Conservation (phyloP, 768 basidiomycete genomes). For the Trichaptum fuscoviolaceum region DNA sequence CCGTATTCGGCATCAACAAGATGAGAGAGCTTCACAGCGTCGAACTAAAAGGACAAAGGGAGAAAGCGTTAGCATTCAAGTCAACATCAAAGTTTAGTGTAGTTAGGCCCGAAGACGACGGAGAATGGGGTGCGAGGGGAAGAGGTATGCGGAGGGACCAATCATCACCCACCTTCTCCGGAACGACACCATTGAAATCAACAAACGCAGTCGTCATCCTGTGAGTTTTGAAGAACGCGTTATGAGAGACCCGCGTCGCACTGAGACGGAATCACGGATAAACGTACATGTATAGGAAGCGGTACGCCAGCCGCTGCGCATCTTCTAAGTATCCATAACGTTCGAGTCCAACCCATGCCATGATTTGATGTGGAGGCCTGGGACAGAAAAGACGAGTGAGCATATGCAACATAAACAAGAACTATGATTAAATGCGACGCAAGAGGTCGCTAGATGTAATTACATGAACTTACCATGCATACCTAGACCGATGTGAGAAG, state of each 20-base stretch:
- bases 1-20: slow-evolving; percentile 97
- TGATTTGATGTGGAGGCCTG: slow-evolving; percentile 97
- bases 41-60: slow-evolving; percentile 51
- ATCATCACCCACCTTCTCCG: slow-evolving; percentile 71
- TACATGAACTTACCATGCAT: slow-evolving; percentile 51
- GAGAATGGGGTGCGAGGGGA: neutral
- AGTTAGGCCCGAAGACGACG: neutral
- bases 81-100: neutral
- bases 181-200: slow-evolving; percentile 96
- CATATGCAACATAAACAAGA: neutral
- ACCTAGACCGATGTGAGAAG: slow-evolving; percentile 32
- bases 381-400: neutral
- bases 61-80: neutral
- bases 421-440: slow-evolving; percentile 6
- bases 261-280: slow-evolving; percentile 9
- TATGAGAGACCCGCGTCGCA: slow-evolving; percentile 3
- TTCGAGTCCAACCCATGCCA: slow-evolving; percentile 96
- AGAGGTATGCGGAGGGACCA: neutral
- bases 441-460: slow-evolving; percentile 2
- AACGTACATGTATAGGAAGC: slow-evolving; percentile 93
- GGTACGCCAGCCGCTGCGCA: slow-evolving; percentile 87
- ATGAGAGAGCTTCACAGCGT: slow-evolving; percentile 93
- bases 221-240: slow-evolving; percentile 7
- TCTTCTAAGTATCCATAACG: slow-evolving; percentile 94
- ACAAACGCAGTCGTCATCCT: slow-evolving; percentile 95